Evolutionary conservation across 352 stramenopile genomes (phyloP), one percentile per base, ranked within the genome.

Genomic region (Phytophthora ramorum): DNA sequence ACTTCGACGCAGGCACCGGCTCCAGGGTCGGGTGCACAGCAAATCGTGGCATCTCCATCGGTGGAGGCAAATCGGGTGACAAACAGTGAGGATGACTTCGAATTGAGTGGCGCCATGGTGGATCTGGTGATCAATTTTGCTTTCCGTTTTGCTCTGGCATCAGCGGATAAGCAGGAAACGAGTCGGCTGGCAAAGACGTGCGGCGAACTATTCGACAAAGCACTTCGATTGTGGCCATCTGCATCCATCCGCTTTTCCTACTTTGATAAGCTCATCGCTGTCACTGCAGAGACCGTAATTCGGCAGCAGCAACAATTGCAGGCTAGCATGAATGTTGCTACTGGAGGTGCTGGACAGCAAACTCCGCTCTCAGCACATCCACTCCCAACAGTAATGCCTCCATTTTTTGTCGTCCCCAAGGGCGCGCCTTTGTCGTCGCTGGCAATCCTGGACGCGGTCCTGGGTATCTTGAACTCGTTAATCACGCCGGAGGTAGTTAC

Each of bases 121-220:
- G 91, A 98, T 61, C 75, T 97, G 44, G 77, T 98, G 28, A 83
- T 98, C 53, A 98, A 98, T 48, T 97, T 97, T 69, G 83, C 85
- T 38, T 95, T 96, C 49, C 80, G 90, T 4, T 95, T 96, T 69
- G 87, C 89, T 16, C 65, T 97, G 32, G 87, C 86, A 22, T 96
- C 89, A n/a, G 89, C 89, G 7, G 88, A 96, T 46, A 96, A 95
- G 71, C 88, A 95, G 56, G 89, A 96, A 60, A 96, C 87, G 2
- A 96, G 84, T 68, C 76, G 87, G 6, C 66, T 96, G 14, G 92
- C 89, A n/a, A 95, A 95, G 46, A 96, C 88, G 13, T 97, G 89
- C 46, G 85, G 89, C 1, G 87, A 96, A 17, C 64, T 97, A 0
- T 95, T 97, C n/a, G 87, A 94, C 60, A 92, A 92, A 46, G 89